These are phyloP conservation scores for Eimeria sp. DNA, from an alignment of 169 alveolate species.

Conservation along the genomic window DNA sequence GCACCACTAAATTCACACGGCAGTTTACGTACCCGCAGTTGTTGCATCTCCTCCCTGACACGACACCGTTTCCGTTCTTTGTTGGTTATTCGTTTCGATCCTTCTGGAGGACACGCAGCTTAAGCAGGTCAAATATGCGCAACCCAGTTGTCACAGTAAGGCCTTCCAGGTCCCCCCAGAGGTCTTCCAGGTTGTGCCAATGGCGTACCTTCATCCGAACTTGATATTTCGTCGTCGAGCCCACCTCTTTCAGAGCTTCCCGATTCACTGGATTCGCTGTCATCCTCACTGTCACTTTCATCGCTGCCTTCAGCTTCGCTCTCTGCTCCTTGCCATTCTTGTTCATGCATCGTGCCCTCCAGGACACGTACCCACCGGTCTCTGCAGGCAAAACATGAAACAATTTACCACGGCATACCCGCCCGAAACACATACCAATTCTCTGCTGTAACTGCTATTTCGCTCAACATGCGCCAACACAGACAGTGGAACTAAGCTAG, in stretches of 20 bases:
- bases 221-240: background rate
- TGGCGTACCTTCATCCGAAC: slow-evolving; percentile 64
- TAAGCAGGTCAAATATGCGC: background rate
- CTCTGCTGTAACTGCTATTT: no score
- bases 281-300: slow-evolving; percentile 46
- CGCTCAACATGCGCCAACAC: background rate
- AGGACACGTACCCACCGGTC: slow-evolving; percentile 88
- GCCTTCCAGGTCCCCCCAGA: background rate
- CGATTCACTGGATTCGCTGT: slow-evolving; percentile 12
- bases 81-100: background rate
- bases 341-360: slow-evolving; percentile 87
- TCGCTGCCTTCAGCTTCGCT: slow-evolving; percentile 83
- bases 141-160: background rate
- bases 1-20: background rate
- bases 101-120: slow-evolving; percentile 29
- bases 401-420: no score
- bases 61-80: slow-evolving; percentile 31
- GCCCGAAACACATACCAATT: no score
- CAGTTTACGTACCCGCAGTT: slow-evolving; percentile 8
- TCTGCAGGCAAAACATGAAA: slow-evolving; percentile 25
- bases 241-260: slow-evolving; percentile 48
- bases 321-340: slow-evolving; percentile 85
- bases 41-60: slow-evolving; percentile 63
- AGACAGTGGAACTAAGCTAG: background rate
- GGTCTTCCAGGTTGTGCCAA: background rate